Evolutionary conservation across 1,284 basidiomycete species (phyloP).

Genomic region (Ganoderma boninense): DNA sequence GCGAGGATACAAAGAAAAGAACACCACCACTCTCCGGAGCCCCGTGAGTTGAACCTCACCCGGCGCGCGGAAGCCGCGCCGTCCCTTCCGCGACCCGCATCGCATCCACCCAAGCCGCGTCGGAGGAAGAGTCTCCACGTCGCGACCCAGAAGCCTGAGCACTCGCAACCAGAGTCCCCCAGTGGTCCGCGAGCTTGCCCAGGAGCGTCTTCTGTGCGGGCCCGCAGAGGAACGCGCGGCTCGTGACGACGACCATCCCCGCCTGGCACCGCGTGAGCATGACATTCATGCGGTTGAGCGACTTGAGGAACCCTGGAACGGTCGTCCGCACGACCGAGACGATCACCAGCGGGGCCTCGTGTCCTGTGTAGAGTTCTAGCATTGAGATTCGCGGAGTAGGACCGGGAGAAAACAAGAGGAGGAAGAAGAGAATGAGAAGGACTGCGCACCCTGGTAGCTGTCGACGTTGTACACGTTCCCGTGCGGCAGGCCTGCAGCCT

Average conservation of each 20-base stretch:
- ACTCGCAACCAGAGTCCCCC: constrained; percentile 10
- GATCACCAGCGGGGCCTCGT: constrained; percentile 58
- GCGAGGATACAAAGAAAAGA: neutral
- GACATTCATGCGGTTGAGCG: constrained; percentile 70
- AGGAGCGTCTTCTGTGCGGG: constrained; percentile 24
- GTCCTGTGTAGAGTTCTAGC: constrained; percentile 33
- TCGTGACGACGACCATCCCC: constrained; percentile 37
- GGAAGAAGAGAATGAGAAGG: constrained; percentile 38
- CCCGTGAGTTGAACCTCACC: neutral
- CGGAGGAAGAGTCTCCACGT: neutral
- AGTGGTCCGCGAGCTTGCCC: constrained; percentile 28
- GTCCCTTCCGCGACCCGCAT: constrained; percentile 21
- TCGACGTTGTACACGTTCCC: constrained; percentile 73
- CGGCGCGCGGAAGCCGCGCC: constrained; percentile 19
- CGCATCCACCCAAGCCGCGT: constrained; percentile 11
- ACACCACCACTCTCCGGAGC: no score
- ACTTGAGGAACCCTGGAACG: constrained; percentile 64
- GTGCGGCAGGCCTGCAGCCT: constrained; percentile 49
- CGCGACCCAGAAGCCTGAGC: no score
- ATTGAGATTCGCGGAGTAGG: constrained; percentile 50
- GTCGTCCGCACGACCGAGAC: constrained; percentile 70
- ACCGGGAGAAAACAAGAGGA: constrained; percentile 37
- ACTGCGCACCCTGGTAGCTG: constrained; percentile 65
- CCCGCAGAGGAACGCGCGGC: constrained; percentile 30
- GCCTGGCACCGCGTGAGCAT: constrained; percentile 50